Evolutionary conservation across 164 flowering plant genomes (phyloP).

Genomic region (Vitis rotundifolia): DNA sequence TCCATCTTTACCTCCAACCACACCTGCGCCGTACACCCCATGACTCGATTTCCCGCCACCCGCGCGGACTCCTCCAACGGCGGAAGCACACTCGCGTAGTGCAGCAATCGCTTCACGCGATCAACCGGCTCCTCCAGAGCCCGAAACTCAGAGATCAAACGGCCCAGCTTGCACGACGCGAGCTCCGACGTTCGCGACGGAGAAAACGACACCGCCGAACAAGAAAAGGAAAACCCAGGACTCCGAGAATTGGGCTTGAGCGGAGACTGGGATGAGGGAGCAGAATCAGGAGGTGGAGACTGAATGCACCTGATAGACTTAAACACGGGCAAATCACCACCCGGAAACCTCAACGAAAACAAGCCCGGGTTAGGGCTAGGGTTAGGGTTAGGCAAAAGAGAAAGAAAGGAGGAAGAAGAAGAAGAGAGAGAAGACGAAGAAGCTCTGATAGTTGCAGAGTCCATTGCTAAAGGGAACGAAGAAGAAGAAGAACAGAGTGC

Average conservation of each 20-base stretch:
- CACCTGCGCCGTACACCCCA: conserved; percentile 92
- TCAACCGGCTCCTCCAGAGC: conserved; percentile 65
- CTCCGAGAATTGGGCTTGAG: conserved; percentile 6
- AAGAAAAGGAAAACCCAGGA: conserved; percentile 22
- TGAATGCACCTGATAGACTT: conserved; percentile 27
- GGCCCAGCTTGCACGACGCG: conserved; percentile 32
- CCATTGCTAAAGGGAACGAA: conserved; percentile 22
- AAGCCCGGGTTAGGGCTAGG: not conserved
- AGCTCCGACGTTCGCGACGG: conserved; percentile 27
- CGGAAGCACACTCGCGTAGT: conserved; percentile 56
- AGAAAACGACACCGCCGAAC: conserved; percentile 37
- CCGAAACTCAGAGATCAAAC: conserved; percentile 55
- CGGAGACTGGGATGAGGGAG: conserved; percentile 6
- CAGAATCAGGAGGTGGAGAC: conserved; percentile 8
- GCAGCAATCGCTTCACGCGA: conserved; percentile 69
- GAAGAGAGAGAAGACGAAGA: conserved; percentile 21
- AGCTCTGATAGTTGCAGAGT: conserved; percentile 27
- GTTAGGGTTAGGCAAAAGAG: conserved; percentile 19
- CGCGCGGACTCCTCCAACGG: conserved; percentile 41
- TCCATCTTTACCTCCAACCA: conserved; percentile 70
- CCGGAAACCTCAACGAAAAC: not conserved
- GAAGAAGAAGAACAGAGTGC: not conserved
- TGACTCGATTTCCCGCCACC: conserved; percentile 58
- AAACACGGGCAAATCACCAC: not conserved
- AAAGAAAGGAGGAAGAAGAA: conserved; percentile 20